Base-by-base conservation (phyloP, 345 rosid genomes). In the Eucalyptus erythrocorys region DNA sequence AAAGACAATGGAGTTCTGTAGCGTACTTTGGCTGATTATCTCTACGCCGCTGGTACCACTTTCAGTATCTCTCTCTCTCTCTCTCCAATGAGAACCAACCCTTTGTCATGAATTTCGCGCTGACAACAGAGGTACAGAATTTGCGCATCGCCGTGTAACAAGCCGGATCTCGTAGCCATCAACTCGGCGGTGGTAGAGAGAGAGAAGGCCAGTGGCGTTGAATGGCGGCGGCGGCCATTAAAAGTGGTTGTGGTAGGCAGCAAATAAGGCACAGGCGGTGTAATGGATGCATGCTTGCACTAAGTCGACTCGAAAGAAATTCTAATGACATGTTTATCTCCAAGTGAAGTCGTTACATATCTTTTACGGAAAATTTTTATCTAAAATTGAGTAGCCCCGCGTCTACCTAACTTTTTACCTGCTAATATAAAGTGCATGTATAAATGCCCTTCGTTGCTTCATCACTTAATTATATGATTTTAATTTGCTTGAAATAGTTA, bases 281-380 rank as follows among this genome's bases (percentile, higher is more conserved):
- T 30, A 12, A 61, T 61, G 68, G 68, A 61, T 30, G 32, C 34
- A 59, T 59, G 16, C 66, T 27, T 30, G 8, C n/a, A 27, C 16
- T 12, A 13, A 61, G 68, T 61, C 34, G 17, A 61, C 68, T 61
- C 32, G 68, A 61, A 27, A 61, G 68, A 13, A 61, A 61, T 61
- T 61, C 68, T 61, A 1, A 61, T 30, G 32, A 1, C 16, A 6
- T 30, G 16, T 61, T 61, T 61, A 61, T 61, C 68, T 61, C 8
- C 68, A 61, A 61, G 17, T 61, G 68, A 61, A 61, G n/a, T 61
- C 4, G 1, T 27, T 6, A 61, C 32, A 27, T 30, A 61, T 13
- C 34, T 27, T 30, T 30, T 13, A 3, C 1, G 34, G 34, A 64
- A n/a, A 64, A 0, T n/a, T n/a, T n/a, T n/a, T n/a, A n/a, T 4